A percentile compares a stretch with the other conserved stretches of the same genome.
phyloP scores from a whole-genome alignment of 2,329 filamentous ascomycete genomes.

The Pestalotiopsis sp. region DNA sequence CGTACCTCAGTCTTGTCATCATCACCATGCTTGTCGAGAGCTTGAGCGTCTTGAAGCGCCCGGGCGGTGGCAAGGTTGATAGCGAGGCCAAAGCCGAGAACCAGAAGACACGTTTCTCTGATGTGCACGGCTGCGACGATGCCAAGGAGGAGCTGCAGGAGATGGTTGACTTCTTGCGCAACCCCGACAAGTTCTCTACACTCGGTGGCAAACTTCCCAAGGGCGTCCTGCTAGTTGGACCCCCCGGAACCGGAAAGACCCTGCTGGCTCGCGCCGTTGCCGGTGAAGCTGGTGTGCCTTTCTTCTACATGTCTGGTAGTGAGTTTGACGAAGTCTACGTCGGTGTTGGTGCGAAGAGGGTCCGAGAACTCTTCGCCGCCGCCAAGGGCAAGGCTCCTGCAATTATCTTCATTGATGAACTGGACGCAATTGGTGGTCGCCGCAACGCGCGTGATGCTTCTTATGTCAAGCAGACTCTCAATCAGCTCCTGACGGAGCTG shows the following conservation, averaged over 20 bases:
- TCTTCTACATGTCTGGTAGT: constrained; percentile 99
- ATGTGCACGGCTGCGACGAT: constrained; percentile 97
- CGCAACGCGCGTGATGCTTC: constrained; percentile 90
- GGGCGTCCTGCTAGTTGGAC: constrained; percentile 91
- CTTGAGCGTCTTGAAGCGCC: constrained; percentile 77
- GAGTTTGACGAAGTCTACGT: constrained; percentile 99
- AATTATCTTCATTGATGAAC: constrained; percentile 94
- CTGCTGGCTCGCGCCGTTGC: constrained; percentile 93
- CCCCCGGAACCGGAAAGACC: constrained; percentile 97
- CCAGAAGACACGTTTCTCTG: constrained; percentile 86
- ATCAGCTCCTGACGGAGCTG: constrained; percentile 93
- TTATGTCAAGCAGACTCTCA: constrained; percentile 96
- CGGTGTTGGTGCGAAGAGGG: constrained; percentile 93
- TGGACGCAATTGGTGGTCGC: constrained; percentile 93
- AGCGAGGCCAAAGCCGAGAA: constrained; percentile 91
- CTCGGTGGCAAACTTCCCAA: constrained; percentile 97
- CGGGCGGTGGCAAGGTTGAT: constrained; percentile 68
- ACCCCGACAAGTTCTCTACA: constrained; percentile 89
- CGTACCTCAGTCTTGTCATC: constrained; percentile 78
- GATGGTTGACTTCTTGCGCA: constrained; percentile 92
- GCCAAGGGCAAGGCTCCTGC: constrained; percentile 85
- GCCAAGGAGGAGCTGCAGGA: constrained; percentile 98
- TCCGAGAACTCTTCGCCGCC: constrained; percentile 86
- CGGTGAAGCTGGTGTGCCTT: constrained; percentile 94
- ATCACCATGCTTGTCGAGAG: constrained; percentile 84